A percentile compares a stretch with the other conserved stretches of the same genome.
phyloP scores from a whole-genome alignment of 2,329 filamentous ascomycete genomes.

The Monosporascus ibericus region DNA sequence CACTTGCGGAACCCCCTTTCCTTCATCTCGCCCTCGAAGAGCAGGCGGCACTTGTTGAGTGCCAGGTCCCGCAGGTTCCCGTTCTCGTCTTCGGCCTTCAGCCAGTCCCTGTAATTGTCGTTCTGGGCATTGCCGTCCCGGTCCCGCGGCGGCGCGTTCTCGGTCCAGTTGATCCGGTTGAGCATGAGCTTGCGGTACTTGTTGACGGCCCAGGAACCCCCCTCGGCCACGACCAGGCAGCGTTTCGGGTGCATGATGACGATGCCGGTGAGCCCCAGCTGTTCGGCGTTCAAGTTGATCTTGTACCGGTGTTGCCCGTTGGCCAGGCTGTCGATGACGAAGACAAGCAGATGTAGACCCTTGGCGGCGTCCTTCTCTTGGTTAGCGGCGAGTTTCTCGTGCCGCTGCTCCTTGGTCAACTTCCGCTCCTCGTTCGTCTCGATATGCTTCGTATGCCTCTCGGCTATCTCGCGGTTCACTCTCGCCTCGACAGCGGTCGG shows the following conservation, averaged over 20 bases:
- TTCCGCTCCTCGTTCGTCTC: conserved; percentile 76
- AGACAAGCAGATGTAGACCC: conserved; percentile 80
- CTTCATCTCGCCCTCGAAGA: conserved; percentile 91
- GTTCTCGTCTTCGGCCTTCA: conserved; percentile 71
- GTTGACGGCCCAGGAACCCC: conserved; percentile 74
- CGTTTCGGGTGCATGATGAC: conserved; percentile 87
- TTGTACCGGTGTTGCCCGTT: conserved; percentile 94
- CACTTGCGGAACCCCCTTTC: conserved; percentile 77
- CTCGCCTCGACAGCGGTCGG: conserved; percentile 93
- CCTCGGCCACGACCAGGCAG: conserved; percentile 86
- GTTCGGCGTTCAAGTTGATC: conserved; percentile 86
- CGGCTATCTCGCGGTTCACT: conserved; percentile 87
- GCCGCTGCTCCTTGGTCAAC: conserved; percentile 79
- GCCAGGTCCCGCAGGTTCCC: conserved; percentile 77
- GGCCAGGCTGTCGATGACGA: conserved; percentile 81
- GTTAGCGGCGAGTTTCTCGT: conserved; percentile 75
- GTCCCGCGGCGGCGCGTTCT: conserved; percentile 67
- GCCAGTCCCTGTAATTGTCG: conserved; percentile 61
- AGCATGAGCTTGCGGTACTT: conserved; percentile 92
- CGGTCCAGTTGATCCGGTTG: conserved; percentile 89
- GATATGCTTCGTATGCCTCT: conserved; percentile 74
- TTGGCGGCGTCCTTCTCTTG: conserved; percentile 84
- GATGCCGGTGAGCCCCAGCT: conserved; percentile 79
- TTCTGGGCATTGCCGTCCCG: conserved; percentile 52
- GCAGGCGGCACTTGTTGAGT: conserved; percentile 71